These are phyloP conservation scores for Lactarius pseudohatsudake DNA, from an alignment of 768 basidiomycete species.

Conservation along the genomic window DNA sequence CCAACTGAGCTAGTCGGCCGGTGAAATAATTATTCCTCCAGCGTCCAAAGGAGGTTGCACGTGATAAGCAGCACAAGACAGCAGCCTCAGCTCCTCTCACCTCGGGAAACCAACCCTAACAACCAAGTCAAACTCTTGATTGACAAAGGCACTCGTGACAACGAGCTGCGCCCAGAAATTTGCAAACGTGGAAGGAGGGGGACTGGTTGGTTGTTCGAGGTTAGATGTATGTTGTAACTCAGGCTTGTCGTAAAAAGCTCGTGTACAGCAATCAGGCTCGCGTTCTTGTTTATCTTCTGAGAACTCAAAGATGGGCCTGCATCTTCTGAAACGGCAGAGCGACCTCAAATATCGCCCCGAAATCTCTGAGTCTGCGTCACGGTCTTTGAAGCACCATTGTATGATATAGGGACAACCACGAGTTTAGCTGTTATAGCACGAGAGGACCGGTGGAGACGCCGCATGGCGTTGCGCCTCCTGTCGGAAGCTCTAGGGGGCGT, in stretches of 20 bases:
- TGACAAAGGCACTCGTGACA: neutral
- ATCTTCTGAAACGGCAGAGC: neutral
- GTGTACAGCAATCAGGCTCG: neutral
- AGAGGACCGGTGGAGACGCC: neutral
- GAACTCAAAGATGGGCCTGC: neutral
- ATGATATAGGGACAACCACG: neutral
- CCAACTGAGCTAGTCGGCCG: slow-evolving; percentile 65
- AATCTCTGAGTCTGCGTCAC: neutral
- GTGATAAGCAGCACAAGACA: too few species aligned
- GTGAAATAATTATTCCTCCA: neutral
- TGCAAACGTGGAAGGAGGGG: neutral
- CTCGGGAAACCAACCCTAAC: neutral
- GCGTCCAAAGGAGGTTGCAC: neutral
- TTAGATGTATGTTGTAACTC: neutral
- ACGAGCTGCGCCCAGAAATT: neutral
- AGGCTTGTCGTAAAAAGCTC: neutral
- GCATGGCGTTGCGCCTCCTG: neutral
- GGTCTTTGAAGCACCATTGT: neutral
- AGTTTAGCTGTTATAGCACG: neutral
- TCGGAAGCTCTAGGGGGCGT: neutral
- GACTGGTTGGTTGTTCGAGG: neutral
- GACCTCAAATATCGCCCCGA: neutral
- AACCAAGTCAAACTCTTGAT: neutral
- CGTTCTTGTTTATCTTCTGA: neutral
- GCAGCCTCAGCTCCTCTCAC: too few species aligned